phyloP scores from a whole-genome alignment of 495 filamentous ascomycete genomes.

The Podospora anserina region DNA sequence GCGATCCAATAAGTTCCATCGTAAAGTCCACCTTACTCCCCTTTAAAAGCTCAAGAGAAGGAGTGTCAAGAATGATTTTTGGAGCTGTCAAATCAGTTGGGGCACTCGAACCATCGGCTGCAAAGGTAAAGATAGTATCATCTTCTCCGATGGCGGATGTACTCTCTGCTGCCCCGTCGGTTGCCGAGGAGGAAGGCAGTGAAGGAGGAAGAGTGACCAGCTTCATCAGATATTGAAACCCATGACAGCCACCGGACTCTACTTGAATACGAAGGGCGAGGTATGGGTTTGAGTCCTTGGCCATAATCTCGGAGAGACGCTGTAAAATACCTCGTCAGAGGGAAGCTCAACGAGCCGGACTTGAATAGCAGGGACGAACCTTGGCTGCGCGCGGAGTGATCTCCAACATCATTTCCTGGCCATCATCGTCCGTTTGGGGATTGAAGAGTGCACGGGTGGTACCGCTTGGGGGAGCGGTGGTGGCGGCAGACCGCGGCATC shows the following conservation, averaged over 20 bases:
- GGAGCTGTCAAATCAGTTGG: conserved; percentile 42
- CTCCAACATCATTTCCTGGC: conserved; percentile 73
- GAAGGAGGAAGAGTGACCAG: conserved; percentile 58
- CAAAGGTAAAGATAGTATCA: conserved; percentile 61
- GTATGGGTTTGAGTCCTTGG: conserved; percentile 72
- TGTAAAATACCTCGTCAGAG: conserved; percentile 14
- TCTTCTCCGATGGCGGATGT: conserved; percentile 54
- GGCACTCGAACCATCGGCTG: conserved; percentile 13
- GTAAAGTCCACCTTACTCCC: conserved; percentile 95
- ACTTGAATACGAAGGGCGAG: conserved; percentile 87
- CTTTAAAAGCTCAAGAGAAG: conserved; percentile 82
- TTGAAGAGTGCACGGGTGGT: conserved; percentile 53
- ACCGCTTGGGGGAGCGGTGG: not conserved
- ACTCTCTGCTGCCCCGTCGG: conserved; percentile 20
- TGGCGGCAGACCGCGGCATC: conserved; percentile 18
- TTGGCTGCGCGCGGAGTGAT: conserved; percentile 79
- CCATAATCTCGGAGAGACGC: conserved; percentile 69
- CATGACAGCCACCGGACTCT: conserved; percentile 90
- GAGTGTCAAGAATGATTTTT: conserved; percentile 84
- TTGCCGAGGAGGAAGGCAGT: conserved; percentile 22
- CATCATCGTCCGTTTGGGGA: conserved; percentile 68
- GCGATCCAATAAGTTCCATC: conserved; percentile 94
- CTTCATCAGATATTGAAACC: conserved; percentile 95
- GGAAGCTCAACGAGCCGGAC: not conserved
- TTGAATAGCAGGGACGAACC: conserved; percentile 47